Evolutionary conservation across 2,329 filamentous ascomycete species (phyloP).

Genomic region (Magnaporthiopsis poae): DNA sequence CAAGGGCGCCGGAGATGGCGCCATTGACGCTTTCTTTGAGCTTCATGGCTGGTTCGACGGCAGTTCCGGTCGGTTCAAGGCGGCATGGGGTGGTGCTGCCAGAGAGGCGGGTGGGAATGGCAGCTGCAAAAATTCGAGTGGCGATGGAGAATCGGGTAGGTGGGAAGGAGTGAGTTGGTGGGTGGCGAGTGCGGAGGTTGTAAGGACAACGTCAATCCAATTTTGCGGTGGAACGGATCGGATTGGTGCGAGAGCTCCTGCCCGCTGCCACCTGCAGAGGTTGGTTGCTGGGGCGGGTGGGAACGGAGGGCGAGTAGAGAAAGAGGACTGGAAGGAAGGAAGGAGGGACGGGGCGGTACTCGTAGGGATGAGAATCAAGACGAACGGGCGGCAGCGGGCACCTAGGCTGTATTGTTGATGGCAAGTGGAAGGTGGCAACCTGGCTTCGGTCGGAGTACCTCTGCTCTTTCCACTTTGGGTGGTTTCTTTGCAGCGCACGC

Average conservation of each 20-base stretch:
- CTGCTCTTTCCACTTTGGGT: neutral
- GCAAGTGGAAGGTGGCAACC: too few species aligned
- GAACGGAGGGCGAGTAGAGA: neutral
- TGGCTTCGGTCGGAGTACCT: neutral
- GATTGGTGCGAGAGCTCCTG: neutral
- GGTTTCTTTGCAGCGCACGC: neutral
- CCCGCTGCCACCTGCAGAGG: neutral
- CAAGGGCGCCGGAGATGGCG: neutral
- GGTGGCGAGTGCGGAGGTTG: neutral
- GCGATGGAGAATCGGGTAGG: neutral
- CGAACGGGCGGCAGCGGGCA: too few species aligned
- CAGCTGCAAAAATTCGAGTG: neutral
- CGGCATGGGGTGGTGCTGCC: neutral
- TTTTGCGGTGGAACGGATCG: neutral
- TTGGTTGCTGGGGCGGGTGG: neutral
- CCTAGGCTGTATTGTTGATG: neutral
- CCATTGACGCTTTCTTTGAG: neutral
- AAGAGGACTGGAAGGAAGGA: neutral
- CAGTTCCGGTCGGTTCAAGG: neutral
- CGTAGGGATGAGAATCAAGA: too few species aligned
- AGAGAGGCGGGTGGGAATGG: neutral
- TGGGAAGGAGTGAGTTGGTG: neutral
- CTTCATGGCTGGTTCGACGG: neutral
- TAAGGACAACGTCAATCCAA: neutral
- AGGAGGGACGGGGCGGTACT: too few species aligned